These are phyloP conservation scores for Trichothecium roseum DNA, from an alignment of 2,329 filamentous ascomycete genomes.

Conservation along the genomic window DNA sequence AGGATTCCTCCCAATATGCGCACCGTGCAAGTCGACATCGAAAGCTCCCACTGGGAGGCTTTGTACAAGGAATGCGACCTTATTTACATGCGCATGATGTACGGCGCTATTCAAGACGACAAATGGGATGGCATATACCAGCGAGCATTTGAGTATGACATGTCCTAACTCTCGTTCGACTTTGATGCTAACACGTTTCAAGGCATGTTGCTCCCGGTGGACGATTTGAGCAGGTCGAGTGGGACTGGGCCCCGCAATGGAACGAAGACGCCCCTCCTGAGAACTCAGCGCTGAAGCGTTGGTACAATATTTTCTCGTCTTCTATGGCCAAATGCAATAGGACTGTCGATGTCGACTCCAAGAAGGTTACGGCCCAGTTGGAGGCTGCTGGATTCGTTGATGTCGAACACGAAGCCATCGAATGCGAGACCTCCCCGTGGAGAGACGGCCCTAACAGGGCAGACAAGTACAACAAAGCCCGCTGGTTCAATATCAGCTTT, in stretches of 20 bases:
- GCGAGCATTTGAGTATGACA: slow-evolving; percentile 54
- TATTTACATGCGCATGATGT: slow-evolving; percentile 71
- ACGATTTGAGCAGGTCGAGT: slow-evolving; percentile 79
- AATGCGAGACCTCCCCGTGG: slow-evolving; percentile 68
- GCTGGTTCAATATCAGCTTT: slow-evolving; percentile 77
- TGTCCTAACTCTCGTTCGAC: neutral
- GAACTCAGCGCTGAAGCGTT: slow-evolving; percentile 50
- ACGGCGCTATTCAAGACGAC: slow-evolving; percentile 59
- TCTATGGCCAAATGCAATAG: slow-evolving; percentile 57
- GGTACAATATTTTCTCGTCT: slow-evolving; percentile 58
- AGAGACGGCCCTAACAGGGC: slow-evolving; percentile 50
- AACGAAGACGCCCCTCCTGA: slow-evolving; percentile 48
- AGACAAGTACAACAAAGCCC: slow-evolving; percentile 56
- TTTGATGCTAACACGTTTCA: slow-evolving; percentile 2
- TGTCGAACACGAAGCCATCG: slow-evolving; percentile 58
- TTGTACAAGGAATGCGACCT: slow-evolving; percentile 56
- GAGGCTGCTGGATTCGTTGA: slow-evolving; percentile 68
- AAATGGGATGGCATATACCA: slow-evolving; percentile 65
- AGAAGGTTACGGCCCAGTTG: slow-evolving; percentile 47
- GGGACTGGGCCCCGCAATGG: slow-evolving; percentile 69
- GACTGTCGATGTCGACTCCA: slow-evolving; percentile 48
- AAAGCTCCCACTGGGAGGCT: slow-evolving; percentile 52
- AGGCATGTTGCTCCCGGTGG: slow-evolving; percentile 68
- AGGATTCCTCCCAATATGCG: slow-evolving; percentile 57
- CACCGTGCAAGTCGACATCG: slow-evolving; percentile 60